These are phyloP conservation scores for Leishmania guyanensis DNA, from an alignment of 208 protist genomes.

Conservation along the genomic window DNA sequence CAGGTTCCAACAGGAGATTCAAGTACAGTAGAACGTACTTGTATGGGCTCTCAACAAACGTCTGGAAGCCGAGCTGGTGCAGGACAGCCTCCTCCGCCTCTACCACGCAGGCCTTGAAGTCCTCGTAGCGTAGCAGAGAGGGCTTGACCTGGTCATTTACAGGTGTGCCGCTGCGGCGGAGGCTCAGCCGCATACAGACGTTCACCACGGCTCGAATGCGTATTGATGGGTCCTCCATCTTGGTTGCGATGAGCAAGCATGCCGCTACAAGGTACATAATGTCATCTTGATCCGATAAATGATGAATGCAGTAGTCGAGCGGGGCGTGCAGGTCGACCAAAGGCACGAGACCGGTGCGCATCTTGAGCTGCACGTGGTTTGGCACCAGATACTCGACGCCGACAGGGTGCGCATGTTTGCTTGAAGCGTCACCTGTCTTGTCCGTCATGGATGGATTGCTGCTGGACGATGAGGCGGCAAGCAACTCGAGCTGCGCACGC, in stretches of 20 bases:
- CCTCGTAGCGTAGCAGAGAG: slow-evolving; percentile 39
- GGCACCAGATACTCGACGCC: slow-evolving; percentile 63
- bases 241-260: slow-evolving; percentile 79
- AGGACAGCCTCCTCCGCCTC: slow-evolving; percentile 76
- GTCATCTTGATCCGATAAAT: slow-evolving; percentile 69
- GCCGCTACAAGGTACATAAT: slow-evolving; percentile 72
- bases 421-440: slow-evolving; percentile 11
- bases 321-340: slow-evolving; percentile 75
- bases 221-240: slow-evolving; percentile 65
- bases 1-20: slow-evolving; percentile 47
- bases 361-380: slow-evolving; percentile 41
- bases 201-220: slow-evolving; percentile 64
- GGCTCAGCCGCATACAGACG: slow-evolving; percentile 61
- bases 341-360: slow-evolving; percentile 50
- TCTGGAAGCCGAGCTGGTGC: slow-evolving; percentile 83
- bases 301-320: slow-evolving; percentile 72
- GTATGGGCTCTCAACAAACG: slow-evolving; percentile 77
- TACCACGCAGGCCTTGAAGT: slow-evolving; percentile 72
- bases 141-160: slow-evolving; percentile 36
- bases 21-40: slow-evolving; percentile 80
- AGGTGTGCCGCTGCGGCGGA: slow-evolving; percentile 36
- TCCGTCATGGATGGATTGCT: slow-evolving; percentile 8
- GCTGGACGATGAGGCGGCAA: background rate
- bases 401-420: background rate
- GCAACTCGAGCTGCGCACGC: slow-evolving; percentile 13